Conservation (phyloP, 1,139 yeast genomes). For the Petasospora fabianii region DNA sequence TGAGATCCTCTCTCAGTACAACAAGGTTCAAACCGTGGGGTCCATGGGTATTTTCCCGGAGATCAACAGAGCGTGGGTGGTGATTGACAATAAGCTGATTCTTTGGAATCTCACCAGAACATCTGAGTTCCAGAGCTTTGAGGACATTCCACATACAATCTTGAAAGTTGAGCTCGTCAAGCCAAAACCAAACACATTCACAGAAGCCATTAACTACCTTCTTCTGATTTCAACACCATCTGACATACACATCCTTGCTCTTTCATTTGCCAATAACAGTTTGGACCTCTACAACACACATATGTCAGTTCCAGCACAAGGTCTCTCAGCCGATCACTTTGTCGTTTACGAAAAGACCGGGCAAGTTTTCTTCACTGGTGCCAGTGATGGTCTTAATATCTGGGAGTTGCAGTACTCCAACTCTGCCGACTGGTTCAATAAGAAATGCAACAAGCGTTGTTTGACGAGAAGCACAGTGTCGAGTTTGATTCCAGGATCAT, state of each 20-base stretch:
- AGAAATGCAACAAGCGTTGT: constrained; percentile 79
- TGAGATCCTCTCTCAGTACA: constrained; percentile 69
- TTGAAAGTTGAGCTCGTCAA: constrained; percentile 69
- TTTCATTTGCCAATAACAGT: constrained; percentile 55
- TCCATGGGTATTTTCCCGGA: constrained; percentile 85
- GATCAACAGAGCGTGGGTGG: constrained; percentile 82
- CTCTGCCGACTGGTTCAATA: constrained; percentile 83
- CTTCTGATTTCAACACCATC: constrained; percentile 77
- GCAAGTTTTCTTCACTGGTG: constrained; percentile 80
- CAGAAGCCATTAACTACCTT: constrained; percentile 68
- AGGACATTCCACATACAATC: constrained; percentile 77
- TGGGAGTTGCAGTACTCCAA: constrained; percentile 90
- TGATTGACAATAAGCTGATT: constrained; percentile 75
- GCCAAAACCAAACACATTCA: constrained; percentile 79
- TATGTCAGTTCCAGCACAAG: constrained; percentile 74
- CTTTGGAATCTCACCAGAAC: constrained; percentile 73
- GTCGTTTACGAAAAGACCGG: constrained; percentile 60
- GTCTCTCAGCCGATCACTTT: constrained; percentile 67
- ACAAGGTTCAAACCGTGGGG: constrained; percentile 59
- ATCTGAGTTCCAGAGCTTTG: constrained; percentile 73
- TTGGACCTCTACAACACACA: constrained; percentile 80
- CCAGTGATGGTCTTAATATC: constrained; percentile 69
- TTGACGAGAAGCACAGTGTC: constrained; percentile 66
- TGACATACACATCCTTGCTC: constrained; percentile 74
- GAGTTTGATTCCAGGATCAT: constrained; percentile 50